A percentile compares a stretch with the other conserved stretches of the same genome.
Conservation (phyloP, 169 alveolate genomes). For the Cryptosporidium tyzzeri region DNA sequence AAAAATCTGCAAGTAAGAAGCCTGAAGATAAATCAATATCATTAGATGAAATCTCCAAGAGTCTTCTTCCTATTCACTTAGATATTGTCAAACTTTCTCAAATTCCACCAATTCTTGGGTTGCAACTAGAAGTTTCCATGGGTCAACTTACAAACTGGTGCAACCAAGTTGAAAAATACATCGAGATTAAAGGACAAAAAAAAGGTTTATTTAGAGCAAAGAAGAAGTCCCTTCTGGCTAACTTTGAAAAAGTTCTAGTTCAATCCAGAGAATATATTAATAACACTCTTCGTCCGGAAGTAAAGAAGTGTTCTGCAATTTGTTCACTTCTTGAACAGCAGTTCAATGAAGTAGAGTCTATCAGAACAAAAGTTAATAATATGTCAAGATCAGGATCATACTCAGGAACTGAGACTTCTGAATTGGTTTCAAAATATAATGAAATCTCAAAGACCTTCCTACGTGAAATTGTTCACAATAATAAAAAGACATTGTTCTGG, state of each 20-base stretch:
- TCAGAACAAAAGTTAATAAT: slow-evolving; percentile 37
- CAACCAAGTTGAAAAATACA: slow-evolving; percentile 63
- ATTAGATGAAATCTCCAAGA: slow-evolving; percentile 24
- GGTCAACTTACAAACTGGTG: slow-evolving; percentile 76
- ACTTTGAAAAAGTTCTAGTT: slow-evolving; percentile 39
- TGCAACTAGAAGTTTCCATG: slow-evolving; percentile 72
- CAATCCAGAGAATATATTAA: slow-evolving; percentile 58
- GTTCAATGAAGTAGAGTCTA: slow-evolving; percentile 50
- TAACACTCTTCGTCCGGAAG: slow-evolving; percentile 63
- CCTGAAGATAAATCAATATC: not conserved
- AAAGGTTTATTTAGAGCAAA: slow-evolving; percentile 58
- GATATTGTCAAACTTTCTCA: slow-evolving; percentile 63
- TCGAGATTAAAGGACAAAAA: slow-evolving; percentile 44
- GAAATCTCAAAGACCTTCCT: slow-evolving; percentile 64
- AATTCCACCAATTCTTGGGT: slow-evolving; percentile 52
- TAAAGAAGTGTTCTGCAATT: slow-evolving; percentile 51
- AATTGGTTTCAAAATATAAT: slow-evolving; percentile 9
- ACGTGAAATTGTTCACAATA: slow-evolving; percentile 29
- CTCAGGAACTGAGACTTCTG: slow-evolving; percentile 11
- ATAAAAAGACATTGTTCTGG: slow-evolving; percentile 55
- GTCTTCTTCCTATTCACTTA: slow-evolving; percentile 32
- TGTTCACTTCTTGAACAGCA: slow-evolving; percentile 54
- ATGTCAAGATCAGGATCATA: slow-evolving; percentile 42
- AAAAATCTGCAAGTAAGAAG: not conserved
- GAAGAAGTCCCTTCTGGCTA: slow-evolving; percentile 14